Conservation (phyloP, 2,329 filamentous ascomycete genomes). For the Didymella glomerata region DNA sequence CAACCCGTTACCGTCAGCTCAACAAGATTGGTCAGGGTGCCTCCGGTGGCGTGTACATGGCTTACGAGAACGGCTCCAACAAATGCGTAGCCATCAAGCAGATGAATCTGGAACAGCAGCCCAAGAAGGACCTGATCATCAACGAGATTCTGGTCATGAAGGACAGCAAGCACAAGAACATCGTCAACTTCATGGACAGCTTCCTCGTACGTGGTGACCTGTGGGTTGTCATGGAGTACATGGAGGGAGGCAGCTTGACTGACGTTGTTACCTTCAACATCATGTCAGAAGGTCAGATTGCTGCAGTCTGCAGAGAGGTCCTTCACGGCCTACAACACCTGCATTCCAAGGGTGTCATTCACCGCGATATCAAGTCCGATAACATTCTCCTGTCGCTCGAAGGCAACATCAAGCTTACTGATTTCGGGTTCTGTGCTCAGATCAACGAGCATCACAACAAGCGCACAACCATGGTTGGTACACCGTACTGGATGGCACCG, state of each 20-base stretch:
- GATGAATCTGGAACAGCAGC: conserved; percentile 98
- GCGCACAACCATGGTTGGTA: conserved; percentile 98
- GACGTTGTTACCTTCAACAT: conserved; percentile 99
- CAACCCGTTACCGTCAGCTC: conserved; percentile 83
- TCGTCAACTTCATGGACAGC: conserved; percentile 99
- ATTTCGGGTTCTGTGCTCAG: conserved; percentile 98
- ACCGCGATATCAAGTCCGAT: conserved; percentile 98
- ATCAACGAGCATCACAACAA: conserved; percentile 98
- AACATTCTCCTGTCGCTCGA: conserved; percentile 94
- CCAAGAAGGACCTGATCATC: conserved; percentile 98
- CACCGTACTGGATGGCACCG: conserved; percentile 99
- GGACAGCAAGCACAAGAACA: conserved; percentile 96
- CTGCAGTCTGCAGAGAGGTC: conserved; percentile 92
- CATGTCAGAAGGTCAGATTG: conserved; percentile 98
- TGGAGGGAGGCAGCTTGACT: conserved; percentile 97
- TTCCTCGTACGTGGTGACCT: conserved; percentile 88
- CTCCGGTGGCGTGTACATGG: conserved; percentile 93
- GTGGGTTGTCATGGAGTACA: conserved; percentile 99
- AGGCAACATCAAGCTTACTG: conserved; percentile 96
- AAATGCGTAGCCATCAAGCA: conserved; percentile 97
- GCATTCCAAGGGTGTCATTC: conserved; percentile 97
- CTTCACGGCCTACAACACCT: conserved; percentile 91
- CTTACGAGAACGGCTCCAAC: conserved; percentile 83
- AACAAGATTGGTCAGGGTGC: conserved; percentile 98
- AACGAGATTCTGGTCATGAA: conserved; percentile 99